Conservation (phyloP, 306 rosid genomes). For the Castanopsis chinensis region DNA sequence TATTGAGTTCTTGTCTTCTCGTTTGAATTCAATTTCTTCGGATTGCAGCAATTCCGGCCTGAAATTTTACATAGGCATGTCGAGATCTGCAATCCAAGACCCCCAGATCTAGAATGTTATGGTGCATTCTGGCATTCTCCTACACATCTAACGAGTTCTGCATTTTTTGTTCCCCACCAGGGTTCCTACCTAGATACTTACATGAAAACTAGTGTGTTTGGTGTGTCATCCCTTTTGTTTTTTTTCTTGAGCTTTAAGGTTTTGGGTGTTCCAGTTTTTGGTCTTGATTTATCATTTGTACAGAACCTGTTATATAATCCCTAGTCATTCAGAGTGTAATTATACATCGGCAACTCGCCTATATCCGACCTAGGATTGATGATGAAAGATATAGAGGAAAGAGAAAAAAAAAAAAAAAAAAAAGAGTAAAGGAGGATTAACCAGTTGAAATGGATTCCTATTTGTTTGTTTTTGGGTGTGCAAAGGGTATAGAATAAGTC, state of each 20-base stretch:
- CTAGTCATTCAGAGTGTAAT: constrained; percentile 73
- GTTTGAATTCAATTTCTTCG: constrained; percentile 32
- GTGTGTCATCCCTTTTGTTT: constrained; percentile 79
- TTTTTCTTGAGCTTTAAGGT: constrained; percentile 34
- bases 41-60: constrained; percentile 74
- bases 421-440: constrained; percentile 40
- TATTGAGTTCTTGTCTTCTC: constrained; percentile 35
- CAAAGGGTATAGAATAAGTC: constrained; percentile 68
- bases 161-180: constrained; percentile 37
- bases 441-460: constrained; percentile 52
- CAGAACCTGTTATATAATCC: constrained; percentile 54
- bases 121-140: constrained; percentile 66
- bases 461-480: constrained; percentile 63
- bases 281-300: constrained; percentile 70
- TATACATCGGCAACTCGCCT: constrained; percentile 77
- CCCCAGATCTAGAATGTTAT: constrained; percentile 49
- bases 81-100: constrained; percentile 43
- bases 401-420: constrained; percentile 7
- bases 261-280: constrained; percentile 73
- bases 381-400: constrained; percentile 47
- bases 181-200: constrained; percentile 28
- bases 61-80: constrained; percentile 74
- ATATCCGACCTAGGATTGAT: constrained; percentile 50
- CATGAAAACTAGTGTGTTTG: constrained; percentile 45
- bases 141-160: constrained; percentile 52